Evolutionary conservation across 2,329 filamentous ascomycete species (phyloP), one percentile per base, ranked within the genome.

Genomic region (Fusarium virguliforme): DNA sequence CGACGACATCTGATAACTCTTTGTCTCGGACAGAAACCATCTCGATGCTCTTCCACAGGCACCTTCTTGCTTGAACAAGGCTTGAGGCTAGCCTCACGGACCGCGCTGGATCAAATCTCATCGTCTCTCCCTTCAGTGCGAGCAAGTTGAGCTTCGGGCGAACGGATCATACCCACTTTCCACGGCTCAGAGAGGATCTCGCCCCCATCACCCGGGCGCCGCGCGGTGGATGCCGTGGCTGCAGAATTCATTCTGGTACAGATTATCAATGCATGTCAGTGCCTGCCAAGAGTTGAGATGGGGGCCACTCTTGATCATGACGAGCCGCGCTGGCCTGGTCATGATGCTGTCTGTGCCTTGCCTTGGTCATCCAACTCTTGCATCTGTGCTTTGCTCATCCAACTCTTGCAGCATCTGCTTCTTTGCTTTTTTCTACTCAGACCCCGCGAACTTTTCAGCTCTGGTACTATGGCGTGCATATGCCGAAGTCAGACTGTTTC

Each of bases 121-220:
- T 24, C 38, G 2, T 10, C 1, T 10, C n/a, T 41, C 24, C 28
- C 15, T 12, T n/a, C 32, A n/a, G 24, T 15, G 62, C 37, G 56
- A 41, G 13, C 46, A 43, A 46, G 22, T 37, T 24, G 38, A 43
- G 57, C 53, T 48, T 71, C 68, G 68, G 68, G 28, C 57, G 68
- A 72, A 60, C 68, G 68, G 68, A 71, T 59, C 65, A 62, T 72
- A 69, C 54, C 68, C 68, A 71, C 68, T 71, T 62, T 62, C 55
- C 28, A 18, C 60, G 60, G 65, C 60, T 43, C 38, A 30, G 15
- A 34, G 30, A 66, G 34, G 34, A 62, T 59, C 54, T 46, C 24
- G 37, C 58, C 64, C 56, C 56, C 54, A 57, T 57, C 54, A 32
- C 37, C 54, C 64, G 68, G 18, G 18, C 18, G 18, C 18, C 18